Evolutionary conservation across 495 filamentous ascomycete genomes (phyloP), one percentile per base, ranked within the genome.

Genomic region (Xeromyces bisporus): DNA sequence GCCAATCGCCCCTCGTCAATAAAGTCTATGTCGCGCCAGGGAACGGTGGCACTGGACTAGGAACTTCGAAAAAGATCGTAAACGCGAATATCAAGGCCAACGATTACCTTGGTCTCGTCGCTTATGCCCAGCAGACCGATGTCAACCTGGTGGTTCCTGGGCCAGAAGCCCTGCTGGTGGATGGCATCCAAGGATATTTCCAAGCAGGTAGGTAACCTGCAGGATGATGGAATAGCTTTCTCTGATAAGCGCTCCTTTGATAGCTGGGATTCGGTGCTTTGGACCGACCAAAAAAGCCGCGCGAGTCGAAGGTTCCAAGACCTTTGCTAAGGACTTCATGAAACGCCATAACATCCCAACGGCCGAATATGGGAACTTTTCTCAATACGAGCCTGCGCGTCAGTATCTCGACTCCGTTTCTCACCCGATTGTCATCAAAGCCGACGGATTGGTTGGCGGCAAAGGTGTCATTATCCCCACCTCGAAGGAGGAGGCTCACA

Each of bases 241-340:
- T 31, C 5, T 9, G 15, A 8, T 9, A 13, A 10, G 15, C 7
- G 18, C 9, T 40, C 20, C 10, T 25, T 32, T n/a, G 28, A 38
- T 56, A 65, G 78, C 71, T 27, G 73, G 73, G 11, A 84, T 94
- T 41, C 64, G 71, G 44, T 77, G 73, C 56, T 97, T 93, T 43
- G 89, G 89, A 9, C 89, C 89, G 2, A 77, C 75, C 28, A 74
- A 81, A 60, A 69, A 67, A 23, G 91, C 89, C 23, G 87, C 91
- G 17, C 67, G 69, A 32, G 79, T 97, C 76, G 89, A 97, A 53
- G 89, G 89, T 32, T 86, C 78, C 50, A 96, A 97, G 63, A 78
- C 86, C 9, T 96, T 91, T 57, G 80, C 83, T 18, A 97, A 97
- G 55, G 87, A 97, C 55, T 97, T 97, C 51, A 97, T 97, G 91